Percentiles rank a stretch among this genome's conserved stretches.
phyloP scores from a whole-genome alignment of 148 eudicot species.

The Vaccinium macrocarpon region DNA sequence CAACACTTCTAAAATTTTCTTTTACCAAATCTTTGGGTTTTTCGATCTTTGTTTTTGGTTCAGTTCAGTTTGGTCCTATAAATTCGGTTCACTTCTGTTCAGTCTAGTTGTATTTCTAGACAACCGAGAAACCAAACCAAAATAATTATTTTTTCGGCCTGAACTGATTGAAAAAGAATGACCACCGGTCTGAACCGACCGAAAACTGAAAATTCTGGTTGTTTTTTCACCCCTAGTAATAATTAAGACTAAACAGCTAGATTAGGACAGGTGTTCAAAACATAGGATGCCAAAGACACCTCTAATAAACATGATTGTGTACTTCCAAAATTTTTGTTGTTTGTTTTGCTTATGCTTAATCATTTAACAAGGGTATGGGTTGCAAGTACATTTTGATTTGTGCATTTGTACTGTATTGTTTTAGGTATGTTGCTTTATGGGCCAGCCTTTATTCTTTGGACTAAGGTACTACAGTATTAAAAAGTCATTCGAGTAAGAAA shows the following conservation, averaged over 20 bases:
- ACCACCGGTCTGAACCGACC: too few relatives aligned
- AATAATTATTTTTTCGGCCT: too few relatives aligned
- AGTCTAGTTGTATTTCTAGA: too few relatives aligned
- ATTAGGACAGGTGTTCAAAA: neutral
- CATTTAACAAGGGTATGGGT: neutral
- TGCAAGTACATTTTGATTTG: neutral
- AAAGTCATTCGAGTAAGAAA: neutral
- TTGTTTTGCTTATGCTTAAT: neutral
- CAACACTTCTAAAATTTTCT: too few relatives aligned
- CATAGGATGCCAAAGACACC: neutral
- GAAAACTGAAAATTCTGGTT: too few relatives aligned
- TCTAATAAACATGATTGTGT: neutral
- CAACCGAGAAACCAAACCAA: too few relatives aligned
- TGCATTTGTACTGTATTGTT: neutral
- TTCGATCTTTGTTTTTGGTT: too few relatives aligned
- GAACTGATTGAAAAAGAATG: too few relatives aligned
- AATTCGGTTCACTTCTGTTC: too few relatives aligned
- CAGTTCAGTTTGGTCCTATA: too few relatives aligned
- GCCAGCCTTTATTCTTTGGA: neutral
- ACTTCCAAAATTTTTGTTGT: neutral
- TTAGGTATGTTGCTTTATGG: neutral
- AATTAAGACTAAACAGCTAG: neutral
- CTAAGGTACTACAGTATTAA: neutral
- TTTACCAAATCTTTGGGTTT: too few relatives aligned
- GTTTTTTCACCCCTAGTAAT: too few relatives aligned